Evolutionary conservation across 208 protist species (phyloP).

Genomic region (Tritrichomonas musculus): DNA sequence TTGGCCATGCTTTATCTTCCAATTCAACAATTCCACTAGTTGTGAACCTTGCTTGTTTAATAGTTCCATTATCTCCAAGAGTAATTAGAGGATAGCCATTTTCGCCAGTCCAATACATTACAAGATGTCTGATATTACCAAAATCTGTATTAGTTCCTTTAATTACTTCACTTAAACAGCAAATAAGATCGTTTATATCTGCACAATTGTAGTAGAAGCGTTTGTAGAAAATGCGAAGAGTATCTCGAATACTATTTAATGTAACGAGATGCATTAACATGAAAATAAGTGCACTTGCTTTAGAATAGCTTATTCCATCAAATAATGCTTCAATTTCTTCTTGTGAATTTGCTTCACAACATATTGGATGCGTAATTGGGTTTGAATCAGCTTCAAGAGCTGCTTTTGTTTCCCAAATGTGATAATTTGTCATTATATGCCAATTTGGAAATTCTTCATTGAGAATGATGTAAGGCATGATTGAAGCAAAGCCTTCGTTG

Average conservation of each 20-base stretch:
- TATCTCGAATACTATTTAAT: neutral
- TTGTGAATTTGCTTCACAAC: neutral
- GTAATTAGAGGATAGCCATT: neutral
- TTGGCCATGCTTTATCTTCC: neutral
- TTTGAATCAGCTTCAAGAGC: neutral
- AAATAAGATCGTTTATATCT: neutral
- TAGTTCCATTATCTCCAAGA: neutral
- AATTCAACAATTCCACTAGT: neutral
- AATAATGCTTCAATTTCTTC: conserved; percentile 21
- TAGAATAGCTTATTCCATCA: conserved; percentile 7
- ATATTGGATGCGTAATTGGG: neutral
- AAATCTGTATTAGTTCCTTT: neutral
- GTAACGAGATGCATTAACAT: neutral
- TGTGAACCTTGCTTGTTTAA: neutral
- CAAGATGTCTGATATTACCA: neutral
- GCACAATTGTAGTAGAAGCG: neutral
- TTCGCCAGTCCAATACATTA: neutral
- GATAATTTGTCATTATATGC: neutral
- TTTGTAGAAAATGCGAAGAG: neutral
- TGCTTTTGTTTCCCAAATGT: neutral
- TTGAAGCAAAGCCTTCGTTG: conserved; percentile 39
- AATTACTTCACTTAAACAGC: neutral
- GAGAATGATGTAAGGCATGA: neutral
- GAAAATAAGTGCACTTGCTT: neutral
- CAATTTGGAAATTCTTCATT: neutral